Base-by-base conservation (phyloP, 2,329 filamentous ascomycete genomes). In the Teratosphaeria nubilosa region DNA sequence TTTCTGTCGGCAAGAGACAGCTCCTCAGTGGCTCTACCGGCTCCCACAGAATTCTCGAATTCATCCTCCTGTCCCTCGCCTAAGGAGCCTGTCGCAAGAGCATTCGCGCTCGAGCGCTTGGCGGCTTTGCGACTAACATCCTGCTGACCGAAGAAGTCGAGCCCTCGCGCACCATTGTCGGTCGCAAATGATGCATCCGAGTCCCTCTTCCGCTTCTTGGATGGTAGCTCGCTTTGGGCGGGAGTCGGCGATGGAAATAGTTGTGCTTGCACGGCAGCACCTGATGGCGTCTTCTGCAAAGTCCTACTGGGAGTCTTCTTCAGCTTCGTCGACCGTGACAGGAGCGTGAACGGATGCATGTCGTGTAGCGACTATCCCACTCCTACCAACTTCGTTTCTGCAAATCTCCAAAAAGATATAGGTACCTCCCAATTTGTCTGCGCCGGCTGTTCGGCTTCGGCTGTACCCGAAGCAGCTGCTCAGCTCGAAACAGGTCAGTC, bases 261-360 rank as follows among this genome's bases (percentile, higher is more conserved):
- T 72, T 90, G 87, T 9, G 87, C 86, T 65, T 86, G 86, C 51
- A 80, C 75, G 61, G 77, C 77, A 24, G 86, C 86, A 55, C 82
- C 82, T 3, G 86, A 88, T 6, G 86, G 86, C 32, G 87, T 75
- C 57, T 77, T 80, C 2, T 74, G 66, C 22, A 31, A 66, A 66
- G 31, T 72, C 68, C 48, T 72, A 69, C 5, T 63, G 13, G 69
- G 61, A 20, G 68, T 66, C 11, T 66, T 77, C 58, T 76, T 68
- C 14, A 78, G 75, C 66, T 87, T 89, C 2, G 83, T 84, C 58
- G 86, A 86, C 55, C 87, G 81, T 37, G 87, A 88, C 59, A 91
- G 76, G 32, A 91, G 76, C 67, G 85, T 89, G 68, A 90, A 77
- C 57, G 90, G 84, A 73, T 91, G 86, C 86, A 88, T 88, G 48